Conservation (phyloP, 2,329 filamentous ascomycete genomes). For the Aurifilum marmelostoma region DNA sequence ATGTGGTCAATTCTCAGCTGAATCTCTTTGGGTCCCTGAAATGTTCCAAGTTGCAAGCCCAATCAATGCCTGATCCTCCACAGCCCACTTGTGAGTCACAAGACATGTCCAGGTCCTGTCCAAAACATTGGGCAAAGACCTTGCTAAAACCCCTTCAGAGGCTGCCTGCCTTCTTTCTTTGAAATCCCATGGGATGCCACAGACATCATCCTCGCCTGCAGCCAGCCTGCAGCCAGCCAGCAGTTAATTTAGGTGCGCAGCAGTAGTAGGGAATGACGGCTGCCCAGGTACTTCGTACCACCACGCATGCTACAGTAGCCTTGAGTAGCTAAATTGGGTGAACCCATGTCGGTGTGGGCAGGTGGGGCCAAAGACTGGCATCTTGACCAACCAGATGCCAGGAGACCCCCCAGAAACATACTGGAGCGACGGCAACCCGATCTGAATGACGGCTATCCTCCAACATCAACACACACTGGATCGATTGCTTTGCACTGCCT, state of each 20-base stretch:
- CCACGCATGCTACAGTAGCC: background rate
- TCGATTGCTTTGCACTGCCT: slow-evolving; percentile 3
- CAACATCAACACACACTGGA: slow-evolving; percentile 11
- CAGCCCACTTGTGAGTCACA: background rate
- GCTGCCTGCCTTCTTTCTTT: background rate
- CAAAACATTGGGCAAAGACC: background rate
- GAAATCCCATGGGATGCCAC: background rate
- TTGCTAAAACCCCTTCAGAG: background rate
- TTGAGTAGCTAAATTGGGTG: background rate
- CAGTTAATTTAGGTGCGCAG: background rate
- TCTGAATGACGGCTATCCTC: slow-evolving; percentile 4
- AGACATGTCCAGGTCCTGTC: background rate
- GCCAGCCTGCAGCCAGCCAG: slow-evolving; percentile 5
- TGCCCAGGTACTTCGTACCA: background rate
- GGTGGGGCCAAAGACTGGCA: background rate
- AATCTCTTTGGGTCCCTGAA: background rate
- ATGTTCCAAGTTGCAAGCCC: background rate
- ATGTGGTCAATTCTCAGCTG: no score
- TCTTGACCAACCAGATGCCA: background rate
- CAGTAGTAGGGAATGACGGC: background rate
- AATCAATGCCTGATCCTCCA: background rate
- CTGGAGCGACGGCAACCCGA: background rate
- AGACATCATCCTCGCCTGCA: background rate
- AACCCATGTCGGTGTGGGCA: background rate
- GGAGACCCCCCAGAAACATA: background rate